These are phyloP conservation scores for Phaeosphaeriaceae sp. DNA, from an alignment of 2,329 filamentous ascomycete genomes.

Conservation along the genomic window DNA sequence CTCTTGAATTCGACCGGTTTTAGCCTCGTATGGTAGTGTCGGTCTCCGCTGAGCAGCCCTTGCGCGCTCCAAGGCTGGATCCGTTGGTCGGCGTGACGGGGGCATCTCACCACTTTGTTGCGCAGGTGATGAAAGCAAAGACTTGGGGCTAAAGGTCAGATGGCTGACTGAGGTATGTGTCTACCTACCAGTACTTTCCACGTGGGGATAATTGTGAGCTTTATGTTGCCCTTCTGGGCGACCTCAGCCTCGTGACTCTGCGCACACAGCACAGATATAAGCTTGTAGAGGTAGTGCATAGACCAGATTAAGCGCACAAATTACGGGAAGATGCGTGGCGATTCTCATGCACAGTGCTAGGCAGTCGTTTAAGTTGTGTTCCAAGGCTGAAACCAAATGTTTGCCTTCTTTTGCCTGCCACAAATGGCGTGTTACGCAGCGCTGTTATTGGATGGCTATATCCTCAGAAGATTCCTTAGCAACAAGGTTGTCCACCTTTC, in stretches of 20 bases:
- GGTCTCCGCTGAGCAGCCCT: slow-evolving; percentile 11
- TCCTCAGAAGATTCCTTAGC: not conserved
- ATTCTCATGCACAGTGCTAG: slow-evolving; percentile 1
- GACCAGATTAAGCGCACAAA: not conserved
- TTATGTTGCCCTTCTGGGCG: slow-evolving; percentile 4
- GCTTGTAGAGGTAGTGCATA: not conserved
- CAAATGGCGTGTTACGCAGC: not conserved
- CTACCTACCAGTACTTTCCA: not conserved
- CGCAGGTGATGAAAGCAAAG: not conserved
- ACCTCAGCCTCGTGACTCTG: slow-evolving; percentile 10
- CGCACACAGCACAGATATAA: not conserved
- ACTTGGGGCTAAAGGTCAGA: not conserved
- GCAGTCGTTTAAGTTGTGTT: slow-evolving; percentile 4
- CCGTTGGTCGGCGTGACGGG: not conserved
- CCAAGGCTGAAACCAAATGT: not conserved
- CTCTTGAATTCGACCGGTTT: slow-evolving; percentile 12
- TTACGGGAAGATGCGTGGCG: slow-evolving; percentile 3
- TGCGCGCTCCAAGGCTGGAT: slow-evolving; percentile 6
- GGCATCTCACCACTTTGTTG: not conserved
- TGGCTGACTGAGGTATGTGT: not conserved
- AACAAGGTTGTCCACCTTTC: too few relatives aligned
- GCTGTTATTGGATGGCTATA: not conserved
- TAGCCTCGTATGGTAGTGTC: slow-evolving; percentile 6
- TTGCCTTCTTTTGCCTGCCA: slow-evolving; percentile 10
- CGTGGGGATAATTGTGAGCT: not conserved